Conservation (phyloP, 83 land plant genomes). For the Isoetes engelmannii region DNA sequence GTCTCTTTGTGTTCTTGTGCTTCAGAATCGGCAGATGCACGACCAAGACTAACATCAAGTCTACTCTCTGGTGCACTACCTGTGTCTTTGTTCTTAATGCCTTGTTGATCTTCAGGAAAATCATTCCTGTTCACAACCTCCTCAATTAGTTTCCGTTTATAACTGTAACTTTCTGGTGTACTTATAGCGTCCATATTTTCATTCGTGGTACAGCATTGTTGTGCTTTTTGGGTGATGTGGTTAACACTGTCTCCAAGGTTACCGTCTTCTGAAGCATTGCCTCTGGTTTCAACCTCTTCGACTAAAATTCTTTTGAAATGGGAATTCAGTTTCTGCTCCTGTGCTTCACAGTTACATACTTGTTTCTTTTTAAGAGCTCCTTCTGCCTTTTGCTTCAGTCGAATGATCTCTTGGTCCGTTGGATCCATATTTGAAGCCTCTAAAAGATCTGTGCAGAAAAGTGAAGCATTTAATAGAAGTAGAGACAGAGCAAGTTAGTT, state of each 20-base stretch:
- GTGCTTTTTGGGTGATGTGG: too few relatives aligned
- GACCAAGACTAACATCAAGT: too few relatives aligned
- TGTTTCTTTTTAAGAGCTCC: slow-evolving; percentile 3
- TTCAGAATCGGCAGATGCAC: too few relatives aligned
- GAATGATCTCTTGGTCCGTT: slow-evolving; percentile 15
- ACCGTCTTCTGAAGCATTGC: background rate
- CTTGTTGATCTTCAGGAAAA: background rate
- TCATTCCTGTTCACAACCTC: background rate
- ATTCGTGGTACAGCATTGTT: background rate
- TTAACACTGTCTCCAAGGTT: too few relatives aligned
- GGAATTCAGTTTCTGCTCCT: background rate
- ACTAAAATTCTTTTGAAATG: slow-evolving; percentile 1
- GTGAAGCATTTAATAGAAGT: background rate
- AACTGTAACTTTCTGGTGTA: background rate
- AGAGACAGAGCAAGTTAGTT: background rate
- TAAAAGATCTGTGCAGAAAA: slow-evolving; percentile 13
- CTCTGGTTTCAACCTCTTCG: background rate
- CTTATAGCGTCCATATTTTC: background rate
- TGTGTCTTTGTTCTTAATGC: too few relatives aligned
- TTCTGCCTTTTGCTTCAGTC: slow-evolving; percentile 12
- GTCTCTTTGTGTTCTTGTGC: too few relatives aligned
- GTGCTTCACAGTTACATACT: background rate
- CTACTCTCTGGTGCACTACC: too few relatives aligned
- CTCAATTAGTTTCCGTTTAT: background rate
- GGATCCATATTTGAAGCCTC: slow-evolving; percentile 23